Percentiles rank a stretch among this genome's conserved stretches.
Evolutionary conservation across 345 rosid genomes (phyloP).

Genomic region (Eucalyptus pumila): DNA sequence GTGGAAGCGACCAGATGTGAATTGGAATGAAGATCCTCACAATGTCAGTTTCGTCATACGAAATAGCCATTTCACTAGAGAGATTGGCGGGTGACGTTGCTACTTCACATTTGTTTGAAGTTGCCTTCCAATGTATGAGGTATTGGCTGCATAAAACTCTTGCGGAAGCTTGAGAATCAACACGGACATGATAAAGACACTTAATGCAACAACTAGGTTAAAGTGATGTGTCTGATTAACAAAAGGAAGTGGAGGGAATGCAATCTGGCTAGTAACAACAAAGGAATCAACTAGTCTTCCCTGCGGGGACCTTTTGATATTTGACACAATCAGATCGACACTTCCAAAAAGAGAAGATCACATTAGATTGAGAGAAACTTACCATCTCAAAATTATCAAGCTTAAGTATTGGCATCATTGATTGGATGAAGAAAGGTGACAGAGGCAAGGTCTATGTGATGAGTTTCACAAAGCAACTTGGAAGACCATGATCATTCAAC

Average conservation of each 20-base stretch:
- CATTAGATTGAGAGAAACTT: background rate
- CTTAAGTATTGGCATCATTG: background rate
- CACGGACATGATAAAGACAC: background rate
- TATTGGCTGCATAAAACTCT: too few relatives aligned
- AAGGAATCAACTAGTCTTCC: background rate
- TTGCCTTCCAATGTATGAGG: accelerated
- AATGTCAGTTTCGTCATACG: accelerated
- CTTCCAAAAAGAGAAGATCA: background rate
- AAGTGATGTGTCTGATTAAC: background rate
- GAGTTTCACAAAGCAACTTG: too few relatives aligned
- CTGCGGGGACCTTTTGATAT: accelerated
- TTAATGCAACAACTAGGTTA: accelerated
- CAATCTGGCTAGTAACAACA: too few relatives aligned
- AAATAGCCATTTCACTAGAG: too few relatives aligned
- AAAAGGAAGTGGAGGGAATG: background rate
- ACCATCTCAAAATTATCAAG: background rate
- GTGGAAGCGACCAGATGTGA: too few relatives aligned
- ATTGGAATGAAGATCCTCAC: too few relatives aligned
- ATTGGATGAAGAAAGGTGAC: background rate
- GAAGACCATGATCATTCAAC: too few relatives aligned
- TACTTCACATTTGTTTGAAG: too few relatives aligned
- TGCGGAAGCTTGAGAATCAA: slow-evolving; percentile 9
- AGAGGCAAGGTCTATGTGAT: too few relatives aligned
- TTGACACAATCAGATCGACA: background rate
- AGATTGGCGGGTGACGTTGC: accelerated